phyloP scores from a whole-genome alignment of 257 asterid genomes.

The Henckelia pumila region DNA sequence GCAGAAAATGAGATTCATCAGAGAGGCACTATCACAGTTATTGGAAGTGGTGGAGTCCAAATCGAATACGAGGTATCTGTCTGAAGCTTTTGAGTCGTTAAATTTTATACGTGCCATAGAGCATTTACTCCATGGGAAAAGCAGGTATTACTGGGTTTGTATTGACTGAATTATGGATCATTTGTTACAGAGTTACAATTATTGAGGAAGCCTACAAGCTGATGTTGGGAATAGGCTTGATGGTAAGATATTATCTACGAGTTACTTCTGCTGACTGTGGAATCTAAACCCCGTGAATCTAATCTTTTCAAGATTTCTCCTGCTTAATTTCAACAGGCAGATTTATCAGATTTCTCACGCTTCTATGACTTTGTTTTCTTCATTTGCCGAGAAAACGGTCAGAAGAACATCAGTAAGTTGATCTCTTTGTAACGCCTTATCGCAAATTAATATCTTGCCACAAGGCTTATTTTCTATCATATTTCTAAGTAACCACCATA shows the following conservation, averaged over 20 bases:
- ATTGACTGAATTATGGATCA: slow-evolving; percentile 20
- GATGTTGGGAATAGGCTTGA: slow-evolving; percentile 60
- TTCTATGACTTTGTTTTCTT: slow-evolving; percentile 85
- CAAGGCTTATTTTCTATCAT: background rate
- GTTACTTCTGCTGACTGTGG: slow-evolving; percentile 18
- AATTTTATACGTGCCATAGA: background rate
- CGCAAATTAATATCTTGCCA: background rate
- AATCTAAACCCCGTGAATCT: background rate
- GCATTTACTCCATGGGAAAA: background rate
- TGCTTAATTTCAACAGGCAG: slow-evolving; percentile 48
- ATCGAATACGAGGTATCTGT: slow-evolving; percentile 52
- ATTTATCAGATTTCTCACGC: slow-evolving; percentile 71
- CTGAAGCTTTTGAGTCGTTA: background rate
- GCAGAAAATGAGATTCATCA: slow-evolving; percentile 43
- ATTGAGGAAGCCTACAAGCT: slow-evolving; percentile 76
- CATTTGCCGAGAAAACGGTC: slow-evolving; percentile 95
- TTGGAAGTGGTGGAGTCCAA: slow-evolving; percentile 54
- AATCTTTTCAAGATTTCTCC: slow-evolving; percentile 25
- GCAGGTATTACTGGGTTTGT: background rate
- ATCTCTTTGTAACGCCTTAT: slow-evolving; percentile 16
- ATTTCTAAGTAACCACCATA: slow-evolving; percentile 13
- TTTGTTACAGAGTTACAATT: slow-evolving; percentile 50
- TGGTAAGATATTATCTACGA: slow-evolving; percentile 40
- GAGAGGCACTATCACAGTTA: slow-evolving; percentile 61
- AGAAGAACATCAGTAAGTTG: slow-evolving; percentile 80